Base-by-base conservation (phyloP, 306 rosid genomes). In the Inga oerstediana region DNA sequence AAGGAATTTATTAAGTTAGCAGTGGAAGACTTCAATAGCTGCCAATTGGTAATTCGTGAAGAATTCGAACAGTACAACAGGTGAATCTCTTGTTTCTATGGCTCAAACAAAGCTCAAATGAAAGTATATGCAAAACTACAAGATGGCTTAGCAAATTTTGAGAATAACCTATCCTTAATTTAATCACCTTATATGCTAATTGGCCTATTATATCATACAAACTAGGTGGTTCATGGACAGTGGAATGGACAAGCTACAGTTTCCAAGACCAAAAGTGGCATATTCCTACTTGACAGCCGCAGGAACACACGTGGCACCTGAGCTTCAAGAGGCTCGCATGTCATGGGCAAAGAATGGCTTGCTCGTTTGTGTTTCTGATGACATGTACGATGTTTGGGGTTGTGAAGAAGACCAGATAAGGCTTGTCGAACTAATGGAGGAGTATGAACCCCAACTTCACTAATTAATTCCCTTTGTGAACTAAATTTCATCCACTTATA, bases 1-100 rank as follows among this genome's bases (percentile, higher is more conserved):
- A 82, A 3, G 84, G 84, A 89, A 83, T 75, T 82, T 78, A 77
- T 89, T 35, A 73, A 84, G 52, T 73, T 89, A 20, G 94, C 92
- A 8, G 85, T 86, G 52, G 91, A 86, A 74, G 90, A 89, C 84
- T 91, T 84, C 86, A 91, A 89, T 48, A 52, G 20, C 34, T 82
- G 88, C 81, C 92, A 88, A 62, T 69, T 76, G 6, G 49, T 79
- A 52, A 87, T 89, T 58, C 83, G n/a, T 5, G 83, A 86, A 62
- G 92, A 91, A 89, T 84, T 86, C 49, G 39, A 84, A n/a, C 58
- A 41, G 66, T 83, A 84, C 46, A 76, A 83, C n/a, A 88, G 90
- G 94, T 91, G 66, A 56, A 27, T 49, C 27, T 61, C n/a, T 19
- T 54, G 24, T 19, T 54, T 54, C 24, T 54, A 49, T 49, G 4